Evolutionary conservation across 1,284 basidiomycete genomes (phyloP), one percentile per base, ranked within the genome.

Genomic region (Cutaneotrichosporon dermatis): DNA sequence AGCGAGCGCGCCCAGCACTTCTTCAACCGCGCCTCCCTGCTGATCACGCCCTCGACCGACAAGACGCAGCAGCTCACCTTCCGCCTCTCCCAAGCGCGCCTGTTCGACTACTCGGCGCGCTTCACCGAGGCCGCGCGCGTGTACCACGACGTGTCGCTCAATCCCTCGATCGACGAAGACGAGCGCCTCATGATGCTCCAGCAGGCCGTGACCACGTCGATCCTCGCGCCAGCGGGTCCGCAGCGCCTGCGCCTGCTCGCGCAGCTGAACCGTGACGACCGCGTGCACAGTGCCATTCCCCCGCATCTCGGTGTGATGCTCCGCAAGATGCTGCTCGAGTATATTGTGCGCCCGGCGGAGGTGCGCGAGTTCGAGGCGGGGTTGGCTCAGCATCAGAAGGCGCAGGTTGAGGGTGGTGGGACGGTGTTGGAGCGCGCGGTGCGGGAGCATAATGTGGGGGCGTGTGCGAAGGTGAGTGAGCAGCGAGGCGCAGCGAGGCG

Each of bases 351-450:
- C 49, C 83, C 91, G 0, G 82, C 85, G 54, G 94, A 98, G 79
- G 85, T 99, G 60, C 86, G 88, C 69, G 87, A 88, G 58, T 98
- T 99, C 73, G 92, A 94, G 75, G 83, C 83, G 54, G 88, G 87
- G 1, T 85, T 99, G 55, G 88, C 89, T 67, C 85, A 88, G 6
- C 96, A 99, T 79, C 96, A 99, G 75, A 84, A 94, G 35, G 95
- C 95, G 11, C 87, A 85, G 72, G 88, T 99, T 50, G 85, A 76
- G 66, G 66, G 82, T 81, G 55, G 95, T 1, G 88, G 90, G 6
- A 98, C 92, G 8, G 93, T 99, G n/a, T 83, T 99, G 37, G 95
- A 98, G 75, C 85, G 93, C 53, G 96, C 96, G 2, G 90, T 99
- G 51, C 90, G 98, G 85, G 95, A 99, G 75, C 96, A 99, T 79